Percentiles rank a stretch among this genome's conserved stretches.
Conservation (phyloP, 2,329 filamentous ascomycete genomes). For the Colletotrichum sp. region DNA sequence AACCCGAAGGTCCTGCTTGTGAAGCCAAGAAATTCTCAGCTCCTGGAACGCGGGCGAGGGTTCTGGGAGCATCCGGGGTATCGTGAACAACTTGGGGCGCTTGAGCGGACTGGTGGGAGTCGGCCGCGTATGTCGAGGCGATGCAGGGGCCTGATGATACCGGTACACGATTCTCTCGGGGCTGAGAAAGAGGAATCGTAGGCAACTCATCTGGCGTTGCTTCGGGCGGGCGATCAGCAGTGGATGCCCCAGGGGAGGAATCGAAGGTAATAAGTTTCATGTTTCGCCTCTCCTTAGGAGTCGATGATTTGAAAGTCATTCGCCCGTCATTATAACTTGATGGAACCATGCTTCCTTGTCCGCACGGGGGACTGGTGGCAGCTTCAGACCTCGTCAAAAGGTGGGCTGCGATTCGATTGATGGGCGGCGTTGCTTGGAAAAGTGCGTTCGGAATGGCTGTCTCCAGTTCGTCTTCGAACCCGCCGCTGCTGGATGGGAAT, state of each 20-base stretch:
- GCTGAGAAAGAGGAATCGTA: background rate
- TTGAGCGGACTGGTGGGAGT: background rate
- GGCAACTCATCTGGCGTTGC: background rate
- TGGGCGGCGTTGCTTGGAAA: constrained; percentile 11
- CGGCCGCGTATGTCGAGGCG: background rate
- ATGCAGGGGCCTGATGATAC: background rate
- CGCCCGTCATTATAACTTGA: constrained; percentile 11
- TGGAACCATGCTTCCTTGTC: constrained; percentile 24
- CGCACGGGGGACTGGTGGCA: constrained; percentile 25
- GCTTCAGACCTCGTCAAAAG: background rate
- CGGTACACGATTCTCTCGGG: background rate
- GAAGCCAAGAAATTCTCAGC: background rate
- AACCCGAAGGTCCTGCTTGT: background rate
- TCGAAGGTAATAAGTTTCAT: constrained; percentile 29
- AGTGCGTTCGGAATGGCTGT: constrained; percentile 35
- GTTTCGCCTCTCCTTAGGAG: constrained; percentile 11
- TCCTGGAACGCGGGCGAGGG: background rate
- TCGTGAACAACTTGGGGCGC: background rate
- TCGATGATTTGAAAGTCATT: background rate
- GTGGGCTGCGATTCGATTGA: constrained; percentile 6
- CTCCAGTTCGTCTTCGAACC: constrained; percentile 41
- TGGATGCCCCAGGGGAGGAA: background rate
- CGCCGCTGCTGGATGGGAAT: constrained; percentile 23
- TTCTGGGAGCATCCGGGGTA: background rate
- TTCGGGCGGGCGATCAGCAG: background rate